Evolutionary conservation across 192 early-diverging fungal genomes (phyloP), one percentile per base, ranked within the genome.

Genomic region (Dissophora ornata): DNA sequence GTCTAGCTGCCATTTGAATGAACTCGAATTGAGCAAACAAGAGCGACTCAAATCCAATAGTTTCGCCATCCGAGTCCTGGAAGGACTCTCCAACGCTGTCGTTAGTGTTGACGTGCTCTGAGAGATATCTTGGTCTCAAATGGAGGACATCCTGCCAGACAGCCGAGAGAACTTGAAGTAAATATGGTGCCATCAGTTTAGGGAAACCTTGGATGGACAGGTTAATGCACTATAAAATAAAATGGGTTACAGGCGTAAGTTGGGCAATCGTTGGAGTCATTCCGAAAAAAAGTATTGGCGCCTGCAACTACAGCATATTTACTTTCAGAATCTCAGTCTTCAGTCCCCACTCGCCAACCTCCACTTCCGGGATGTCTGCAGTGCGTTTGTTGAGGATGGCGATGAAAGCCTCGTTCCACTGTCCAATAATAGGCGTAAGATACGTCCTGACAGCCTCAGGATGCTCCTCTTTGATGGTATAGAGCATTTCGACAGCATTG

Each of bases 401-500:
- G 13, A 88, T 67, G 51, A 96, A 93, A 4, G 83, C 83, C 13
- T 87, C 81, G 69, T 91, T 85, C 96, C 96, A 98, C 44, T 89
- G 80, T 18, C 87, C 84, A 33, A 97, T 81, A 42, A 95, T 83
- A 0, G 95, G 94, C 12, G 83, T 84, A 30, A 95, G 78, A 49
- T 92, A 94, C 4, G 84, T 82, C 30, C 88, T 84, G 2, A 90
- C 88, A 46, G 86, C 87, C 7, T 87, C 79, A 3, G 92, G 90
- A 69, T 93, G 90, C 38, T 91, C 91, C 30, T 87, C 88, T 33
- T 94, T 88, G 50, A 97, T 88, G 51, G 88, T 92, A 59, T 88
- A 86, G 28, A 97, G 69, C 81, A 94, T 95, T 60, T 96, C 92
- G 10, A 96, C 81, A 57, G 93, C 94, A 54, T 93, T 92, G 34